These are phyloP conservation scores for Lodderomyces oxycetoniae DNA, from an alignment of 1,139 yeast genomes.

Conservation along the genomic window DNA sequence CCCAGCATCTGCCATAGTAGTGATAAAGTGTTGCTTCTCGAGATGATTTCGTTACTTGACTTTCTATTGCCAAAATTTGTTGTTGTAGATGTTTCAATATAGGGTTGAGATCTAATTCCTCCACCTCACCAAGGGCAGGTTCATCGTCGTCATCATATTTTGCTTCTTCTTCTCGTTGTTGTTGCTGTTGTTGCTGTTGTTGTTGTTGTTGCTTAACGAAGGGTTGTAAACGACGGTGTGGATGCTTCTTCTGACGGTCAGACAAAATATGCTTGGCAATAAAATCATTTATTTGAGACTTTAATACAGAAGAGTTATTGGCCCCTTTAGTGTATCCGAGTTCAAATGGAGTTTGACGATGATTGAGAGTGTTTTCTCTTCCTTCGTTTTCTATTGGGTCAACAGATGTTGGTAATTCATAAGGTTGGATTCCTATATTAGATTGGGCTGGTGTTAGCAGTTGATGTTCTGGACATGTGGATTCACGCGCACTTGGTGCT, in stretches of 20 bases:
- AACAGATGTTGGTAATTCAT: conserved; percentile 15
- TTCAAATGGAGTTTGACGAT: conserved; percentile 31
- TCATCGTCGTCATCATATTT: conserved; percentile 32
- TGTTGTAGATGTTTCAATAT: conserved; percentile 26
- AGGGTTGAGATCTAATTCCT: conserved; percentile 35
- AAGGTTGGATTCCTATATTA: conserved; percentile 29
- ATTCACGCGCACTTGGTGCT: too few relatives aligned
- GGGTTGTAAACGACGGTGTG: too few relatives aligned
- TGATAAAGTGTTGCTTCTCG: conserved; percentile 28
- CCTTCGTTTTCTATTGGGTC: conserved; percentile 7
- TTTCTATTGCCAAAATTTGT: conserved; percentile 28
- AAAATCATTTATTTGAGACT: conserved; percentile 15
- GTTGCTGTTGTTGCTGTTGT: too few relatives aligned
- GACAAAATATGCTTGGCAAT: conserved; percentile 3
- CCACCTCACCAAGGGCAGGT: conserved; percentile 28
- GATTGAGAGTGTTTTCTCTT: too few relatives aligned
- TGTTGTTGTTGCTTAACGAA: too few relatives aligned
- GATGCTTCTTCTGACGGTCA: background rate
- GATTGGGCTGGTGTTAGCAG: background rate
- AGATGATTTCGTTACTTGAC: conserved; percentile 24
- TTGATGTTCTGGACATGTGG: too few relatives aligned
- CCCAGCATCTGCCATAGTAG: conserved; percentile 32
- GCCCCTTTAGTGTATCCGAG: conserved; percentile 35
- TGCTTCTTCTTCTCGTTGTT: too few relatives aligned
- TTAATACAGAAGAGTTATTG: conserved; percentile 25